Evolutionary conservation across 1,284 basidiomycete genomes (phyloP).

Genomic region (Microbotryum lychnidis-dioicae): DNA sequence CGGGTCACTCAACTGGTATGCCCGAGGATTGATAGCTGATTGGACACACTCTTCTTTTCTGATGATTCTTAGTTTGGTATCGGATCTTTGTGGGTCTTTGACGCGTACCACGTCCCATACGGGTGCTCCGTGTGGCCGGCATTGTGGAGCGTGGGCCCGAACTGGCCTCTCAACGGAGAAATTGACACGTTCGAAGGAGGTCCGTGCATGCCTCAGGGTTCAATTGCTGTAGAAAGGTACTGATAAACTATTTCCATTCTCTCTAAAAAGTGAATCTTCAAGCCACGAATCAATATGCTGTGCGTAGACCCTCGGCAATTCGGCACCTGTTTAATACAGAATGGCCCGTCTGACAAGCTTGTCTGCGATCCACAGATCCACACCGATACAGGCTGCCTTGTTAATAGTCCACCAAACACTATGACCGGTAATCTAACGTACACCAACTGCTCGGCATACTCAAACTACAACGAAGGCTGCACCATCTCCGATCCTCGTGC

Average conservation of each 20-base stretch:
- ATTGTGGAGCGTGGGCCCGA: conserved; percentile 5
- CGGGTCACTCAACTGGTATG: too few relatives aligned
- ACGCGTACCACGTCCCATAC: conserved; percentile 11
- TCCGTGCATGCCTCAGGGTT: conserved; percentile 32
- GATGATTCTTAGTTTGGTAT: conserved; percentile 6
- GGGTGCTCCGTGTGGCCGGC: conserved; percentile 9
- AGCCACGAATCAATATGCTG: conserved; percentile 67
- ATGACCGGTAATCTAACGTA: conserved; percentile 34
- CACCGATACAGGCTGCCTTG: conserved; percentile 30
- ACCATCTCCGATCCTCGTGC: conserved; percentile 37
- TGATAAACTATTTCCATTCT: not conserved
- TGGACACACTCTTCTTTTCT: too few relatives aligned
- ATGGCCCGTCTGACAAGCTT: too few relatives aligned
- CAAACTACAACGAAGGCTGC: conserved; percentile 53
- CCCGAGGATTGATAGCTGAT: too few relatives aligned
- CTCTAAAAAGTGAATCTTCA: conserved; percentile 50
- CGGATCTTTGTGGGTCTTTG: conserved; percentile 25
- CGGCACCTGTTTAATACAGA: too few relatives aligned
- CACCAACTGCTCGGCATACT: conserved; percentile 34
- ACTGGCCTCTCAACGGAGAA: conserved; percentile 49
- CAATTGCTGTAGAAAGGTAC: too few relatives aligned
- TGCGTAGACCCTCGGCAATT: conserved; percentile 41
- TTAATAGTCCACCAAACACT: conserved; percentile 22
- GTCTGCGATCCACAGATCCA: not conserved
- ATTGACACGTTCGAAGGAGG: conserved; percentile 77